Evolutionary conservation across 805 yeast genomes (phyloP).

Genomic region (Metschnikowia henanensis): DNA sequence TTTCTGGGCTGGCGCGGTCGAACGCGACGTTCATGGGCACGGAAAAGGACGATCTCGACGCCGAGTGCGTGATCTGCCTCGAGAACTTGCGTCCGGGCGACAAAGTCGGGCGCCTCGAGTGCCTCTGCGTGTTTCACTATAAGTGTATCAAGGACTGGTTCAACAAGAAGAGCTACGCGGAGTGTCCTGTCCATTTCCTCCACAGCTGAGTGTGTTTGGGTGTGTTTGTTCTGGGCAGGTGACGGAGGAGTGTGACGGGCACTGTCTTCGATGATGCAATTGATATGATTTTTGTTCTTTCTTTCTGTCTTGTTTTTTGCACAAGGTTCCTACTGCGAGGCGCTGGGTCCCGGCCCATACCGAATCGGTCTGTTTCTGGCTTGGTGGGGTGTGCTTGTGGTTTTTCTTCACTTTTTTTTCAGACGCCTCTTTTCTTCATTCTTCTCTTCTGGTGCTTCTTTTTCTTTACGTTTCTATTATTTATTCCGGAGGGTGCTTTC

Average conservation of each 20-base stretch:
- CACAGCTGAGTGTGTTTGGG: constrained; percentile 24
- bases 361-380: too few relatives aligned
- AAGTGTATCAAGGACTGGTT: constrained; percentile 92
- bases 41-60: constrained; percentile 36
- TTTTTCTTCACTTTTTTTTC: too few relatives aligned
- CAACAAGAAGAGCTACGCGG: constrained; percentile 76
- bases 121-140: constrained; percentile 93
- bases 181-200: constrained; percentile 76
- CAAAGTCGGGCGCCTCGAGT: constrained; percentile 87
- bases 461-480: not conserved
- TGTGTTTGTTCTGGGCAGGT: not conserved
- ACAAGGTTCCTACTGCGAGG: too few relatives aligned
- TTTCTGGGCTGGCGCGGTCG: constrained; percentile 16
- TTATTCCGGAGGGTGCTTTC: not conserved
- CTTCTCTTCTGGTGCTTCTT: not conserved
- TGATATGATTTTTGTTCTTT: too few relatives aligned
- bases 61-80: constrained; percentile 92
- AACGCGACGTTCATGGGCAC: constrained; percentile 6
- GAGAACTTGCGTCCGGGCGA: constrained; percentile 87
- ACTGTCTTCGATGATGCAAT: too few relatives aligned
- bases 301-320: too few relatives aligned
- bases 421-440: not conserved
- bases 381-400: not conserved
- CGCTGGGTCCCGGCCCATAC: too few relatives aligned
- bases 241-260: too few relatives aligned